Percentiles rank a stretch among this genome's conserved stretches.
Evolutionary conservation across 805 yeast genomes (phyloP).

Genomic region (Suhomyces sp.): DNA sequence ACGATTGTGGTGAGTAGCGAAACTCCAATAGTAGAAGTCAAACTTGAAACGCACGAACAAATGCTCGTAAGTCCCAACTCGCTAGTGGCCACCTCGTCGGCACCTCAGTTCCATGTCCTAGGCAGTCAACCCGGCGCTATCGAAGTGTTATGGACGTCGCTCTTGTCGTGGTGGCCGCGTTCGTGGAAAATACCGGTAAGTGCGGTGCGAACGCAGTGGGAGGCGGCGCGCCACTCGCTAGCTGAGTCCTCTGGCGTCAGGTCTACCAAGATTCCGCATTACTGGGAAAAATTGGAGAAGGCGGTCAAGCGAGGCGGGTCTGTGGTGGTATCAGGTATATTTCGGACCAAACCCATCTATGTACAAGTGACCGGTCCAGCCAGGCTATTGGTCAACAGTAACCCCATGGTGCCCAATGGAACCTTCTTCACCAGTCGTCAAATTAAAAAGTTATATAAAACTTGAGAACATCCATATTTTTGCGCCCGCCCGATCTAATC

Average conservation of each 20-base stretch:
- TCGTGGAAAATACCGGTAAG: neutral
- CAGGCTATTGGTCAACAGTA: constrained; percentile 21
- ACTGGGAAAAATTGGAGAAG: neutral
- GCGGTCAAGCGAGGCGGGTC: neutral
- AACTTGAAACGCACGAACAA: constrained; percentile 34
- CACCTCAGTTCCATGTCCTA: neutral
- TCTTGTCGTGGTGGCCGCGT: neutral
- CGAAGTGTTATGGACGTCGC: neutral
- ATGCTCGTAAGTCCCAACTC: constrained; percentile 38
- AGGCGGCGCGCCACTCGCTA: neutral
- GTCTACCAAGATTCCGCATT: neutral
- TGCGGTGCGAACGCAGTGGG: neutral
- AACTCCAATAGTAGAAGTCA: constrained; percentile 38
- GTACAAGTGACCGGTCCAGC: constrained; percentile 27
- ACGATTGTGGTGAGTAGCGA: constrained; percentile 37
- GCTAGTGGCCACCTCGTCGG: constrained; percentile 31
- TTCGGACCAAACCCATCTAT: constrained; percentile 12
- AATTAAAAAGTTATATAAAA: neutral
- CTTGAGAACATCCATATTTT: neutral
- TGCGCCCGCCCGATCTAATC: neutral
- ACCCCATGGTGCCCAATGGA: constrained; percentile 8
- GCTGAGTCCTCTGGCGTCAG: neutral
- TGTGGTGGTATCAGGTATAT: neutral
- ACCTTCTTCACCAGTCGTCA: constrained; percentile 3
- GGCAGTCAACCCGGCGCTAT: neutral